Evolutionary conservation across 2,329 filamentous ascomycete genomes (phyloP), one percentile per base, ranked within the genome.

Genomic region (Arthrobotrys entomopaga): DNA sequence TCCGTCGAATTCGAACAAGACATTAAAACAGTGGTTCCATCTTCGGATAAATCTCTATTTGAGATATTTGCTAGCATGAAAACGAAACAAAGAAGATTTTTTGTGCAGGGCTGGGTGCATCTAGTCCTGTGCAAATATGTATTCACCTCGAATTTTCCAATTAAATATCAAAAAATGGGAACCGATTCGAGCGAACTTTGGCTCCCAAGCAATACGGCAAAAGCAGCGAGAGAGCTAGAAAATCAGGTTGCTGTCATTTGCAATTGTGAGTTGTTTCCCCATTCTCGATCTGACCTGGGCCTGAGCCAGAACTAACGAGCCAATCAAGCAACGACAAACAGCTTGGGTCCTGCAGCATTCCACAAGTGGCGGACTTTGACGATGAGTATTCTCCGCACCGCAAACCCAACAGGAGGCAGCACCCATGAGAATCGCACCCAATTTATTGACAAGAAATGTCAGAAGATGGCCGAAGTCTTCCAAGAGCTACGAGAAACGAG

Each of bases 331-430:
- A 19, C 13, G n/a, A 26, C 34, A 13, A 46, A 16, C 16, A 10
- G 24, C 2, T 16, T 59, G 26, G 34, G 20, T 10, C 10, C 38
- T 1, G 54, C 54, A 1, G 43, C 43, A 19, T 61, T 61, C 24
- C 58, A 61, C 24, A 61, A 50, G 42, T 61, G 58, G 58, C 42
- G 58, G 38, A 34, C 42, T 20, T 10, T 61, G 22, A 61, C 58
- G 19, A 15, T 61, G 15, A 61, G 43, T 22, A 49, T 61, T 2
- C 58, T 63, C 16, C 59, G 34, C 24, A 42, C 16, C 19, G 56
- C 16, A 13, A 52, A 53, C 10, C 20, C 29, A 40, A 43, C 40
- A 8, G 59, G 42, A 16, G 40, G 15, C 40, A 46, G 20, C 20
- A 48, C 56, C 7, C 19, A 24, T 38, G 38, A 16, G 5, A 38